Evolutionary conservation across 192 early-diverging fungal genomes (phyloP).

Genomic region (Backusella sp.): DNA sequence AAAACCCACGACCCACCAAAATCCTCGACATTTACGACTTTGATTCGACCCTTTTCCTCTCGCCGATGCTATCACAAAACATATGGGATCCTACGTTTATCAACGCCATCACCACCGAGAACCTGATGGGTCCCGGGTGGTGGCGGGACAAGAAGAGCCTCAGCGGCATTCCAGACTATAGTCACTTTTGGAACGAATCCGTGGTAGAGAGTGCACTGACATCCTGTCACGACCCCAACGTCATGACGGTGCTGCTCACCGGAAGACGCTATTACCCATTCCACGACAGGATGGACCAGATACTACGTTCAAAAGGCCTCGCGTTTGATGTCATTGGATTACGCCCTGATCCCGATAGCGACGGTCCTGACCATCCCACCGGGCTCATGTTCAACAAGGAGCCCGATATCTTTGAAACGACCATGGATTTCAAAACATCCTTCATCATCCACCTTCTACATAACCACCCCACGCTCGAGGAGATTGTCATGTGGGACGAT

Average conservation of each 20-base stretch:
- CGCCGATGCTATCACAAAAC: constrained; percentile 19
- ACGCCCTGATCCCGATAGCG: constrained; percentile 30
- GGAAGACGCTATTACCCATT: constrained; percentile 34
- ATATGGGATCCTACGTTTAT: constrained; percentile 16
- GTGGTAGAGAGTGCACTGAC: constrained; percentile 12
- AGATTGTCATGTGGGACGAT: constrained; percentile 36
- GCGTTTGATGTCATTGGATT: constrained; percentile 32
- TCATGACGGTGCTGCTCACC: constrained; percentile 26
- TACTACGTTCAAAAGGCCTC: constrained; percentile 16
- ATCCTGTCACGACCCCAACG: constrained; percentile 10
- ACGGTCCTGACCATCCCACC: not conserved
- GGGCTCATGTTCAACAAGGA: not conserved
- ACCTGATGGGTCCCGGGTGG: constrained; percentile 29
- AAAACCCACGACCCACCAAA: not conserved
- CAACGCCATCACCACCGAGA: constrained; percentile 13
- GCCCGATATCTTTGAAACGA: constrained; percentile 7
- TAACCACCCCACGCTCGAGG: constrained; percentile 11
- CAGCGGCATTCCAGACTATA: not conserved
- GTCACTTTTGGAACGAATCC: constrained; percentile 30
- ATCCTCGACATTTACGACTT: constrained; percentile 32
- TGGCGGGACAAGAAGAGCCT: constrained; percentile 33
- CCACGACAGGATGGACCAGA: constrained; percentile 2
- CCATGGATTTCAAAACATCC: constrained; percentile 34
- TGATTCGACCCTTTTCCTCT: constrained; percentile 32
- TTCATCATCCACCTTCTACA: constrained; percentile 21